Evolutionary conservation across 177 flowering plant species (phyloP), one percentile per base, ranked within the genome.

Genomic region (Tripterygium wilfordii): DNA sequence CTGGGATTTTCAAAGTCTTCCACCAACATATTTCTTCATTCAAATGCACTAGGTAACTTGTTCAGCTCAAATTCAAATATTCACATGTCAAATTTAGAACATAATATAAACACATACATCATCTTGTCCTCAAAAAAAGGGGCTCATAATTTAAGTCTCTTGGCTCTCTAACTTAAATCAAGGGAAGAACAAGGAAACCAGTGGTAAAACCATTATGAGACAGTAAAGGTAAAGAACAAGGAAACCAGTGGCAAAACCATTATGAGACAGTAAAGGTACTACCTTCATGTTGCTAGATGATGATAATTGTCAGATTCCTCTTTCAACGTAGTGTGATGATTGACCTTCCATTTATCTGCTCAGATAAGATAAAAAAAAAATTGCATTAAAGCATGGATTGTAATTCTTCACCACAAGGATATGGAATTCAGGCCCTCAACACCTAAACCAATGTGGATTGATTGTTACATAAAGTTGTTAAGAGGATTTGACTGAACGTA

Each of bases 21-120:
- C 17, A 17, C 14, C 28, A 33, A 17, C 2, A 16, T 13, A 49
- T 30, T 37, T 45, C 37, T 22, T 20, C 26, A 28, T 42, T 58
- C 23, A 24, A 41, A 31, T 10, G 4, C 30, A 41, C 31, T 5
- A 42, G 65, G 59, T 61, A 48, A 48, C 65, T 61, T 61, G 65
- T 54, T 42, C 39, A 22, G 39, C 54, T 48, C 26, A 42, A 61
- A 54, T 48, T 54, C 49, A 48, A 42, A 54, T 29, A 27, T 35
- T 8, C 65, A 61, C 54, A 22, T 61, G 58, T 42, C 50, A 48
- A 43, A 28, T 14, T 8, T 18, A 27, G 12, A 40, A 19, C n/a
- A n/a, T 4, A 19, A 47, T 32, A 48, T 25, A 9, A 33, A 26
- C n/a, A 37, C 21, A 2, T 27, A 17, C 23, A 5, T 4, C 4